Conservation (phyloP, 257 asterid species). For the Rehmannia glutinosa region DNA sequence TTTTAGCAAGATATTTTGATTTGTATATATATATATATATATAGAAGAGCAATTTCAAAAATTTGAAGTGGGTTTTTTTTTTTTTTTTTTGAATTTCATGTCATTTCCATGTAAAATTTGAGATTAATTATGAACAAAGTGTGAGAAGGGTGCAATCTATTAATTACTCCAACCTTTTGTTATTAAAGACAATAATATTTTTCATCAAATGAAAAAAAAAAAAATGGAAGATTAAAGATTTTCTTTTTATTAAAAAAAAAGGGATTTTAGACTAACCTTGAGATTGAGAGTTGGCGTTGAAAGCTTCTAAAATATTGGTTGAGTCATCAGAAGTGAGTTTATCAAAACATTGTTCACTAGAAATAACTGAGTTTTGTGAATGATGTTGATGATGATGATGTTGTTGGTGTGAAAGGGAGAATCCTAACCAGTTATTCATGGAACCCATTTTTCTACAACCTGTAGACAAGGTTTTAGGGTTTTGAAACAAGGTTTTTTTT, state of each 20-base stretch:
- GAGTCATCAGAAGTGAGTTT: slow-evolving; percentile 35
- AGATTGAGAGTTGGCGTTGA: slow-evolving; percentile 34
- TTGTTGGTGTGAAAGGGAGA: slow-evolving; percentile 59
- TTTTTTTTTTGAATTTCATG: too few relatives aligned
- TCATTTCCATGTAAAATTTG: too few relatives aligned
- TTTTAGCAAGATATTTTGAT: too few relatives aligned
- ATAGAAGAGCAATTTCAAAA: too few relatives aligned
- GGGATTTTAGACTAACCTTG: slow-evolving; percentile 43
- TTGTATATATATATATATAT: too few relatives aligned
- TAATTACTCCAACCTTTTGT: too few relatives aligned
- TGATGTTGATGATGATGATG: slow-evolving; percentile 26
- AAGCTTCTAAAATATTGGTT: slow-evolving; percentile 44
- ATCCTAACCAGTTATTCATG: slow-evolving; percentile 74
- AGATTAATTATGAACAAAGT: too few relatives aligned
- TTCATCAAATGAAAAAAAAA: neutral
- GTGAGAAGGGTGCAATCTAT: too few relatives aligned
- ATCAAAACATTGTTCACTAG: slow-evolving; percentile 36
- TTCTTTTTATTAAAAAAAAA: too few relatives aligned
- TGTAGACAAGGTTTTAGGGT: neutral
- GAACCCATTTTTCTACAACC: slow-evolving; percentile 27
- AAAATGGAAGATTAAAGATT: neutral
- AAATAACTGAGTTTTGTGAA: slow-evolving; percentile 13
- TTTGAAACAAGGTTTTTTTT: neutral
- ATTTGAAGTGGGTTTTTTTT: too few relatives aligned
- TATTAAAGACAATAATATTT: too few relatives aligned